These are phyloP conservation scores for Nicotiana otophora DNA, from an alignment of 257 asterid species.

Conservation along the genomic window DNA sequence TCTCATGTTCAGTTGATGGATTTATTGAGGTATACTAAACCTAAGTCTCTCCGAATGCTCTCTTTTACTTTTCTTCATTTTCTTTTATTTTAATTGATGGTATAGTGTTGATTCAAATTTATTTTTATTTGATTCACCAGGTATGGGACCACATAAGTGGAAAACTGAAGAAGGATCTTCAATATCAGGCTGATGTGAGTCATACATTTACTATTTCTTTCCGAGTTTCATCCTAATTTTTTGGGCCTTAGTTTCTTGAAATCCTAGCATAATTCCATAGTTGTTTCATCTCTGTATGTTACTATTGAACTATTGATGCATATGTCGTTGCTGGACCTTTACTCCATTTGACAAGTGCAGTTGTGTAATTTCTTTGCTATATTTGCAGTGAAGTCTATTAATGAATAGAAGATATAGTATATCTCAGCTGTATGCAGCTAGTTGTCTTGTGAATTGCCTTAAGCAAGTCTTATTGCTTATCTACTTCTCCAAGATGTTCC, in stretches of 20 bases:
- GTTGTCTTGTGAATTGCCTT: neutral
- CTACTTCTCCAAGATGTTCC: neutral
- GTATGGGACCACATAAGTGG: conserved; percentile 98
- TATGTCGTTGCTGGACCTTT: neutral
- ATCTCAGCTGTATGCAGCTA: neutral
- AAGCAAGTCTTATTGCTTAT: neutral
- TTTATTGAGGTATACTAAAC: conserved; percentile 64
- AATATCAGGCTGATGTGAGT: conserved; percentile 96
- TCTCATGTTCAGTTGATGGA: conserved; percentile 94
- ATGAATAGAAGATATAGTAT: neutral
- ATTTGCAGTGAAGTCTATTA: neutral
- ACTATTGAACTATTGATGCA: neutral
- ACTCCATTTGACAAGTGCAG: neutral
- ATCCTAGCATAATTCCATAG: neutral
- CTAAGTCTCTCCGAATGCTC: conserved; percentile 2
- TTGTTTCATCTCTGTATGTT: neutral
- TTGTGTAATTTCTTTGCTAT: neutral
- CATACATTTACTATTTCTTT: neutral
- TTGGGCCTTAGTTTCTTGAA: neutral
- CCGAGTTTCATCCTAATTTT: neutral
- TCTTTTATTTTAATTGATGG: conserved; percentile 8
- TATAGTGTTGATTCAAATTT: conserved; percentile 24
- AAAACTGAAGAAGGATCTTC: conserved; percentile 95
- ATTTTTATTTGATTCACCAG: conserved; percentile 25
- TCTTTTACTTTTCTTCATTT: conserved; percentile 5